These are phyloP conservation scores for Morella rubra DNA, from an alignment of 306 rosid genomes.

Conservation along the genomic window DNA sequence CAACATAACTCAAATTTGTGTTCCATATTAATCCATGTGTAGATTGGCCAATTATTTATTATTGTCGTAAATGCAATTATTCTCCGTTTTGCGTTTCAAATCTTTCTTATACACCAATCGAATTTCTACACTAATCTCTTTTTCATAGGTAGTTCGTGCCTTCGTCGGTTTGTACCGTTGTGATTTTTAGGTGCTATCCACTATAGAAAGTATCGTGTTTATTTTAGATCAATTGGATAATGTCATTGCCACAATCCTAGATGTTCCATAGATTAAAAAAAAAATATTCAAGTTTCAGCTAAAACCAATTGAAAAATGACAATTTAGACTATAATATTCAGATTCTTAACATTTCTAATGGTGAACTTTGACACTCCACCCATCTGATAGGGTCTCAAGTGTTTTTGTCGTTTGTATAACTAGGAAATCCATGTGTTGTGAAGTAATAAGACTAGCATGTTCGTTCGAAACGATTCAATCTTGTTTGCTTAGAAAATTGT, in stretches of 20 bases:
- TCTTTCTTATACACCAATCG: neutral
- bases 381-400: neutral
- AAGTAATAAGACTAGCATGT: neutral
- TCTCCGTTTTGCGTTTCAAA: neutral
- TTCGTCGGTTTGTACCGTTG: no score
- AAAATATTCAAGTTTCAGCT: neutral
- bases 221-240: neutral
- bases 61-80: neutral
- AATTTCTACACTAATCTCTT: neutral
- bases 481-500: no score
- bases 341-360: no score
- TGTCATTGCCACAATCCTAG: neutral
- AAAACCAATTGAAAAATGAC: neutral
- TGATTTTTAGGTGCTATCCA: neutral
- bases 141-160: no score
- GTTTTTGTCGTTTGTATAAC: neutral
- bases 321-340: no score
- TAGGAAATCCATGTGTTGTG: neutral
- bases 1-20: neutral
- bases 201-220: no score
- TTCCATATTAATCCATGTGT: neutral
- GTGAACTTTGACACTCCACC: neutral
- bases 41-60: neutral
- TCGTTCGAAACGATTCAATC: neutral
- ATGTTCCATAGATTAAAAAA: no score